phyloP scores from a whole-genome alignment of 2,329 filamentous ascomycete species.

The Chaetomiaceae sp. region DNA sequence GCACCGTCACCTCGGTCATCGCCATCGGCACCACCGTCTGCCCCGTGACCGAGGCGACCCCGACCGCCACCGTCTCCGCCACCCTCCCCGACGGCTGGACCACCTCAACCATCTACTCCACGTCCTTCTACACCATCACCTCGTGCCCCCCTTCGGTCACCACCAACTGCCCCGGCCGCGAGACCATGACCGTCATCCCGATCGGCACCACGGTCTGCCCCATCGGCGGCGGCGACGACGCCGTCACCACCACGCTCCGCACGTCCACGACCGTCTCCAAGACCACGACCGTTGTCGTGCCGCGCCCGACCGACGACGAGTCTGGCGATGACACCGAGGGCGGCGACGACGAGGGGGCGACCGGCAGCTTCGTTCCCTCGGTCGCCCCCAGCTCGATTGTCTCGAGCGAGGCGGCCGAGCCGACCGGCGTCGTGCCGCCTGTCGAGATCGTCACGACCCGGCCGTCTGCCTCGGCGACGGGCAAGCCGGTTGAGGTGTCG shows the following conservation, averaged over 20 bases:
- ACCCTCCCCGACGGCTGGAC: constrained; percentile 12
- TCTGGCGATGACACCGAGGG: neutral
- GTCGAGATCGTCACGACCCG: constrained; percentile 2
- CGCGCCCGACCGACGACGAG: constrained; percentile 1
- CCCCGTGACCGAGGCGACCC: constrained; percentile 32
- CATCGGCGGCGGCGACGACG: neutral
- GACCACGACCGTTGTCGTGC: constrained; percentile 9
- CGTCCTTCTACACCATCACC: constrained; percentile 28
- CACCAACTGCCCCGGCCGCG: constrained; percentile 20
- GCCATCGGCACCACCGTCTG: constrained; percentile 38
- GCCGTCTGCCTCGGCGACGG: neutral
- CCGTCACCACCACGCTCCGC: constrained; percentile 8
- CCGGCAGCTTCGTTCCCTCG: neutral
- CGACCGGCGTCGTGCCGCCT: constrained; percentile 10
- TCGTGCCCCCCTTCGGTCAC: constrained; percentile 28
- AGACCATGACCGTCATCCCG: constrained; percentile 17
- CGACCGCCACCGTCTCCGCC: neutral
- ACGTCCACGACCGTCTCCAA: constrained; percentile 4
- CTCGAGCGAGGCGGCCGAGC: neutral
- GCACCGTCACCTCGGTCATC: constrained; percentile 28
- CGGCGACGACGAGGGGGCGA: neutral
- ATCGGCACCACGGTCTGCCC: constrained; percentile 22
- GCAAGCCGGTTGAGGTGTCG: constrained; percentile 1
- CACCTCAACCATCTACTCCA: constrained; percentile 25
- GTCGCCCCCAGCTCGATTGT: neutral